Evolutionary conservation across 441 rosid genomes (phyloP).

Genomic region (Gossypium gossypioides): DNA sequence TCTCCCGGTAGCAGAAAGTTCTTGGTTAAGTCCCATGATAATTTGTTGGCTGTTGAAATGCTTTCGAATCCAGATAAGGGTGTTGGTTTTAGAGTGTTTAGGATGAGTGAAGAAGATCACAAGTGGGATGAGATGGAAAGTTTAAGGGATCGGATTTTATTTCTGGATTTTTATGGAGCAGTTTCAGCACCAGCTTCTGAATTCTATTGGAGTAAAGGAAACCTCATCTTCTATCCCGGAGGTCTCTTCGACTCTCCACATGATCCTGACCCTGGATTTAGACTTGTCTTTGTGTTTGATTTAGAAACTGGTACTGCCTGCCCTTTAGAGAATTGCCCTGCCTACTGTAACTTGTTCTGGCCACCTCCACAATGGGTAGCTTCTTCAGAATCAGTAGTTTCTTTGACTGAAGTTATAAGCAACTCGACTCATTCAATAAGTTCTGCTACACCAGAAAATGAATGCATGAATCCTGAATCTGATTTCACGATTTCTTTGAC

Average conservation of each 20-base stretch:
- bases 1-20: not conserved
- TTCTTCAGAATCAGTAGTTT: not conserved
- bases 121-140: not conserved
- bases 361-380: not conserved
- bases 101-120: not conserved
- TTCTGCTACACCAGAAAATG: not conserved
- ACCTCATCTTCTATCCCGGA: not conserved
- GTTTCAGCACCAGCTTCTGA: not conserved
- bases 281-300: not conserved
- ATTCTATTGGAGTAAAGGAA: not conserved
- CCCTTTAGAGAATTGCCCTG: not conserved
- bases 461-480: not conserved
- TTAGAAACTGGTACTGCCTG: not conserved
- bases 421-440: not conserved
- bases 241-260: not conserved
- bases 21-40: not conserved
- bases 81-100: not conserved
- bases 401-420: not conserved
- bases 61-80: not conserved
- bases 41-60: conserved; percentile 9
- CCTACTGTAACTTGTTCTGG: conserved; percentile 1
- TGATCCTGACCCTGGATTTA: not conserved
- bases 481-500: not conserved
- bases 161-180: not conserved
- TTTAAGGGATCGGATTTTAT: not conserved